These are phyloP conservation scores for Citrullus colocynthis DNA, from an alignment of 306 rosid species.

Conservation along the genomic window DNA sequence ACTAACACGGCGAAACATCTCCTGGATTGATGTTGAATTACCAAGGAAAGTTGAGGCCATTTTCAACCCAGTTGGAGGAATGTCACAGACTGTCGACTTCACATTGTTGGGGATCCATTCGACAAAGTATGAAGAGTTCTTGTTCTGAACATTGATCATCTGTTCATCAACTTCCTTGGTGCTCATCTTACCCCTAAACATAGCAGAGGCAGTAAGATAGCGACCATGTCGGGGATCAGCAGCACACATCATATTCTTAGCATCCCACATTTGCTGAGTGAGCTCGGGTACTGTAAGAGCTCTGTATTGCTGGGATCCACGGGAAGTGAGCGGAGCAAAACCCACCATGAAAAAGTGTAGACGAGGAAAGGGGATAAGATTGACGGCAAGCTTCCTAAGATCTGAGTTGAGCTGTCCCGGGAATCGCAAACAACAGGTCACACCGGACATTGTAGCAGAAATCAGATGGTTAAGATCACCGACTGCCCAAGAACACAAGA, in stretches of 20 bases:
- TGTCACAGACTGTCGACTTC: conserved; percentile 38
- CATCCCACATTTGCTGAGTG: conserved; percentile 52
- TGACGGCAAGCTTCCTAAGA: conserved; percentile 32
- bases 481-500: conserved; percentile 10
- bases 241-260: conserved; percentile 50
- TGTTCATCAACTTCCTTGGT: conserved; percentile 44
- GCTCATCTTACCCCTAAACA: conserved; percentile 47
- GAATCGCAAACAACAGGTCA: conserved; percentile 45
- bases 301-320: conserved; percentile 45
- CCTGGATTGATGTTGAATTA: conserved; percentile 28
- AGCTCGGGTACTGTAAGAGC: conserved; percentile 43
- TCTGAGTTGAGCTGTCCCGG: conserved; percentile 41
- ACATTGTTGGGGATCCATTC: conserved; percentile 46
- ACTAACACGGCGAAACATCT: conserved; percentile 29
- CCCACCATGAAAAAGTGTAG: conserved; percentile 39
- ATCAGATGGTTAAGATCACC: conserved; percentile 43
- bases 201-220: conserved; percentile 37
- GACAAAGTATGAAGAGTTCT: conserved; percentile 34
- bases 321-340: conserved; percentile 38
- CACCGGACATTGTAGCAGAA: conserved; percentile 45
- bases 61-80: conserved; percentile 39
- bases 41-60: conserved; percentile 41
- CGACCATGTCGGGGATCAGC: conserved; percentile 40
- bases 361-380: conserved; percentile 35
- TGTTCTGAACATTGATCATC: conserved; percentile 39